Base-by-base conservation (phyloP, 2,329 filamentous ascomycete genomes). In the Pseudogymnoascus sp. region DNA sequence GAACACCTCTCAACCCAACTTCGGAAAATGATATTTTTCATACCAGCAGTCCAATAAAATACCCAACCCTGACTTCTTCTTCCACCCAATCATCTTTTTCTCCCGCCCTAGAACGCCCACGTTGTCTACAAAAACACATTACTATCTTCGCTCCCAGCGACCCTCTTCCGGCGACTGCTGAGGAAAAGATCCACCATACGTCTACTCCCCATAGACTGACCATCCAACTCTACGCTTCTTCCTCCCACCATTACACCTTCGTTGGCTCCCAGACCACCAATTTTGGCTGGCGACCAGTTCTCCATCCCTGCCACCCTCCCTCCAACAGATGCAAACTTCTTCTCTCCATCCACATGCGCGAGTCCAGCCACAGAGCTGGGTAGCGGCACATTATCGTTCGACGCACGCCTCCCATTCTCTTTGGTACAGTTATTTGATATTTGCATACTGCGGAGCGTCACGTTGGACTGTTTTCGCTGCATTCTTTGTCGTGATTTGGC, bases 171-270 rank as follows among this genome's bases (percentile, higher is more conserved):
- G 15, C 81, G 74, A 54, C 76, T 81, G 63, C 74, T 81, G 29
- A 84, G 71, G 67, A 84, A 83, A 58, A 79, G 63, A 60, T 84
- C 80, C 6, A 84, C 80, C 78, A 84, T 82, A 41, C 74, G 73
- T 68, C 77, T 77, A 66, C 79, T 80, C 2, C 78, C 78, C 63
- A 76, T 69, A 0, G 69, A 69, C 62, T 77, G 75, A 0, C 71
- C 68, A 39, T 74, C 71, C 61, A 64, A 62, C 5, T n/a, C 9
- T 59, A 63, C 2, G 21, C 4, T 7, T 57, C 63, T 17, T 63
- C 63, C 3, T 61, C 58, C 17, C 62, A 63, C 11, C 66, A 67
- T 29, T 58, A 64, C 64, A 8, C 63, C 44, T 17, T 62, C 64
- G 37, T 66, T 44, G 40, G 64, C 58, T 57, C 61, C 60, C 61